Evolutionary conservation across 2,329 filamentous ascomycete genomes (phyloP).

Genomic region (Hawksworthiomyces lignivorus): DNA sequence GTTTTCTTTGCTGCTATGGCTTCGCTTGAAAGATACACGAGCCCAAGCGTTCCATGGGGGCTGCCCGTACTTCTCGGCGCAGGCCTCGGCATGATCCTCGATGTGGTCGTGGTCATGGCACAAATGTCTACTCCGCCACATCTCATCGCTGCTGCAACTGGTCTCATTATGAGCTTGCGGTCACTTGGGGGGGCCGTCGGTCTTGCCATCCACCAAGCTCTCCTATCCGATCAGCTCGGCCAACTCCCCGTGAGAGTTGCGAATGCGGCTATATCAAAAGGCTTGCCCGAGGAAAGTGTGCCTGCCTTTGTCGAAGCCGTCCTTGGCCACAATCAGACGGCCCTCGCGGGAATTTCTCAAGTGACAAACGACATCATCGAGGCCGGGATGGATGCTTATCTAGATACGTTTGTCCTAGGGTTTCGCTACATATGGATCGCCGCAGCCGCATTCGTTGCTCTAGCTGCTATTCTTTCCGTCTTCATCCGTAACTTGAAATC

Average conservation of each 20-base stretch:
- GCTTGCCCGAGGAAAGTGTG: constrained; percentile 7
- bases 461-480: constrained; percentile 11
- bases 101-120: constrained; percentile 14
- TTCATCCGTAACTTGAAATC: constrained; percentile 26
- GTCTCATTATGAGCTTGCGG: constrained; percentile 29
- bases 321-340: background rate
- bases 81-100: constrained; percentile 14
- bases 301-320: background rate
- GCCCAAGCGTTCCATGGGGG: constrained; percentile 24
- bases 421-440: constrained; percentile 10
- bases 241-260: constrained; percentile 6
- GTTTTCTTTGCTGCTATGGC: constrained; percentile 24
- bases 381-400: constrained; percentile 5
- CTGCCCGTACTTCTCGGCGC: constrained; percentile 19
- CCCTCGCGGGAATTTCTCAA: no score
- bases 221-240: constrained; percentile 15
- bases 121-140: constrained; percentile 30
- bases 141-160: constrained; percentile 24
- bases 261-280: constrained; percentile 5
- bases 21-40: constrained; percentile 15
- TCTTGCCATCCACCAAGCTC: constrained; percentile 33
- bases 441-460: constrained; percentile 6
- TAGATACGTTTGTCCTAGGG: constrained; percentile 5
- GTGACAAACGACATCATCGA: constrained; percentile 3
- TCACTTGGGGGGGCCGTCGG: constrained; percentile 41